phyloP scores from a whole-genome alignment of 805 yeast species.

The Yamadazyma sp. region DNA sequence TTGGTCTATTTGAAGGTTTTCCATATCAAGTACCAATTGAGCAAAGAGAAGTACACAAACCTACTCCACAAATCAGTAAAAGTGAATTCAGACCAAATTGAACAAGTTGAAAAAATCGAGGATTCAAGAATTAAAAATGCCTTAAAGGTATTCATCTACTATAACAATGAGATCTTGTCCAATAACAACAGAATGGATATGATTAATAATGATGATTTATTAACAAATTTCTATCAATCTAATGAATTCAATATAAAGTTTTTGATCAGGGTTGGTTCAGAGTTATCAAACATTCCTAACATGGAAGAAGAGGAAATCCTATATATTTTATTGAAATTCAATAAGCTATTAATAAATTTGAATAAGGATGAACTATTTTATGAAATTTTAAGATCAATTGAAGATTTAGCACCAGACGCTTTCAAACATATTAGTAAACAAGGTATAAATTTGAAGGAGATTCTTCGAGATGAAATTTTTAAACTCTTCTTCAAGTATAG shows the following conservation, averaged over 20 bases:
- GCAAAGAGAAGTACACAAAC: conserved; percentile 27
- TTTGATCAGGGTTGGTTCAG: conserved; percentile 19
- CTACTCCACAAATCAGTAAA: conserved; percentile 25
- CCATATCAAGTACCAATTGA: conserved; percentile 27
- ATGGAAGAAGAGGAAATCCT: conserved; percentile 24
- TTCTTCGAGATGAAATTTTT: conserved; percentile 9
- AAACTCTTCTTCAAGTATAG: conserved; percentile 1
- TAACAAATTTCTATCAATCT: conserved; percentile 4
- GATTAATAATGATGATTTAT: conserved; percentile 1
- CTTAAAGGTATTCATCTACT: conserved; percentile 29
- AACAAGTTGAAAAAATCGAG: conserved; percentile 12
- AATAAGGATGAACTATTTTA: conserved; percentile 34
- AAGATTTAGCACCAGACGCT: conserved; percentile 24
- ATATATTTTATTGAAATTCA: conserved; percentile 31
- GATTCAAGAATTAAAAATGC: conserved; percentile 21
- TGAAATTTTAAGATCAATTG: conserved; percentile 34
- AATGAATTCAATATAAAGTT: conserved; percentile 13
- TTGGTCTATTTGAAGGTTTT: conserved; percentile 31
- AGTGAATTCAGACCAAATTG: conserved; percentile 7
- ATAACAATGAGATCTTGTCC: conserved; percentile 21
- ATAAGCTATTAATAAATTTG: conserved; percentile 22
- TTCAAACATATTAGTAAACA: conserved; percentile 34
- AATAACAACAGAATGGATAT: conserved; percentile 5
- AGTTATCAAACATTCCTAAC: conserved; percentile 18
- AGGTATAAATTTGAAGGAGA: conserved; percentile 27